These are phyloP conservation scores for Chamaecyparis obtusa DNA, from an alignment of 75 land plant genomes.

Conservation along the genomic window DNA sequence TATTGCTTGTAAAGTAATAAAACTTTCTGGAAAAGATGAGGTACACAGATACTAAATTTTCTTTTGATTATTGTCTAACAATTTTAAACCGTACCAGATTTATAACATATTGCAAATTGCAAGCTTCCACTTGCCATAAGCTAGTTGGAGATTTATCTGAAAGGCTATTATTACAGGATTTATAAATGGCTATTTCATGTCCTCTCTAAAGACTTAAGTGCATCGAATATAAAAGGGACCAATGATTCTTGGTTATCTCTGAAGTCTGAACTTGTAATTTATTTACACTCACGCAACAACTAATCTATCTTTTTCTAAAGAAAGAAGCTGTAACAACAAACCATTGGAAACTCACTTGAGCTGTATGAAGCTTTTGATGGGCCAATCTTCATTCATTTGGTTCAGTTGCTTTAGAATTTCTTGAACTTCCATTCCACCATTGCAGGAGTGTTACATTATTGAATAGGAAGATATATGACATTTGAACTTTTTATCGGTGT, in stretches of 20 bases:
- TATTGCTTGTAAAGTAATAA: conserved; percentile 37
- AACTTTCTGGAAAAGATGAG: conserved; percentile 35
- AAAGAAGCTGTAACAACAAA: background rate
- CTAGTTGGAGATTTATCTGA: background rate
- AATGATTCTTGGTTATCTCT: background rate
- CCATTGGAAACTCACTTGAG: background rate
- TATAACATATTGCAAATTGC: background rate
- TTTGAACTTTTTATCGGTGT: too few species aligned
- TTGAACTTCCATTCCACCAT: background rate
- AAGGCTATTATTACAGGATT: background rate
- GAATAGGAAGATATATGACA: too few species aligned
- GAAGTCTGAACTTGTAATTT: background rate
- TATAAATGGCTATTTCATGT: background rate
- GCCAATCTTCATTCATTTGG: background rate
- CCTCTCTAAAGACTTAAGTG: background rate
- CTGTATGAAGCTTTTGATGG: background rate
- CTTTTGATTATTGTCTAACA: background rate
- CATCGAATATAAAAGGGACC: background rate
- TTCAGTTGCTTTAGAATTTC: background rate
- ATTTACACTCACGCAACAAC: background rate
- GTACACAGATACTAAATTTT: conserved; percentile 7
- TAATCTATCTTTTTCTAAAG: background rate
- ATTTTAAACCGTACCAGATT: background rate
- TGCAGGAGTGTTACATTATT: background rate
- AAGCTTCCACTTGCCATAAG: background rate